Evolutionary conservation across 257 asterid genomes (phyloP), one percentile per base, ranked within the genome.

Genomic region (Leonotis leonurus): DNA sequence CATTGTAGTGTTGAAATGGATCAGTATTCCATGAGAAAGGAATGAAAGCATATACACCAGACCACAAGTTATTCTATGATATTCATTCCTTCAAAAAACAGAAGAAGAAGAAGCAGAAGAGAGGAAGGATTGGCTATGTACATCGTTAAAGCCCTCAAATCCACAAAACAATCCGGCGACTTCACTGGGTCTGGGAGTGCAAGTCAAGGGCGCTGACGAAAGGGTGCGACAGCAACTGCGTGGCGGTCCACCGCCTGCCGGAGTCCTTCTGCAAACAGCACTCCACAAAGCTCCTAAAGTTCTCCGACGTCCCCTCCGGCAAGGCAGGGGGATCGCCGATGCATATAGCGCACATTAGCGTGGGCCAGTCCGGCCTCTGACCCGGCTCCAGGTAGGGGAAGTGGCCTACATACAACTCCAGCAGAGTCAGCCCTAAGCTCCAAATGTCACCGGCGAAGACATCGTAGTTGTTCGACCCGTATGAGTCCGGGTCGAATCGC

Each of bases 261-360:
- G 95, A 84, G 35, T 91, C 98, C 81, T 91, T 91, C 76, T 85
- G 95, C 70, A 91, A 73, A 49, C 98, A 91, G 75, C 95, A 81
- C 36, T 72, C 85, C 1, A 91, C 74, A 12, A 91, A 91, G 61
- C 79, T 77, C 70, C 80, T 81, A 39, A 91, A 91, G 17, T 77
- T 71, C 3, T 71, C 78, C 60, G 96, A 84, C 6, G 80, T 67
- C 0, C 68, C 46, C 32, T 81, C 92, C 35, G 98, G 96, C 82
- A 84, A 70, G 40, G 72, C 45, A n/a, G 96, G 98, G 13, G 95
- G 94, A 54, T 91, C 96, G 0, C 96, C 96, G 67, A 88, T 84
- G 79, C 98, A 91, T 49, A 91, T 88, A 22, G 95, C 94, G 67
- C 98, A 91, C 98, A 91, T 88, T 12, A 91, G 79, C 8, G 98